These are phyloP conservation scores for Triticum aestivum DNA, from an alignment of 176 grass and related monocot genomes.

Conservation along the genomic window IWGSC_CS_RefSeq_v2.1 NC_057809.1:17418497-17418996, in stretches of 20 bases:
- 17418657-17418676: slow-evolving; percentile 51
- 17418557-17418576: slow-evolving; percentile 69
- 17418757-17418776: slow-evolving; percentile 64
- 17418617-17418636: slow-evolving; percentile 82
- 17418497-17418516: slow-evolving; percentile 65
- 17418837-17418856: slow-evolving; percentile 81
- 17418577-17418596: slow-evolving; percentile 54
- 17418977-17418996: slow-evolving; percentile 62
- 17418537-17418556: slow-evolving; percentile 34
- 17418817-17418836: slow-evolving; percentile 74
- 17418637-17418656: slow-evolving; percentile 76
- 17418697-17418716: slow-evolving; percentile 37
- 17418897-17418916: background rate
- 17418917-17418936: slow-evolving; percentile 46
- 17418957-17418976: slow-evolving; percentile 93
- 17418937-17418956: slow-evolving; percentile 79
- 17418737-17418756: slow-evolving; percentile 80
- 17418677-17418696: slow-evolving; percentile 93
- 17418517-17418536: slow-evolving; percentile 76
- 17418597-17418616: slow-evolving; percentile 31
- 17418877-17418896: slow-evolving; percentile 64
- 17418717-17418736: slow-evolving; percentile 64
- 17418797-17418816: slow-evolving; percentile 40
- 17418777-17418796: slow-evolving; percentile 79
- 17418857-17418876: slow-evolving; percentile 80